Evolutionary conservation across 805 yeast genomes (phyloP), one percentile per base, ranked within the genome.

Genomic region (Blastobotrys parvus): DNA sequence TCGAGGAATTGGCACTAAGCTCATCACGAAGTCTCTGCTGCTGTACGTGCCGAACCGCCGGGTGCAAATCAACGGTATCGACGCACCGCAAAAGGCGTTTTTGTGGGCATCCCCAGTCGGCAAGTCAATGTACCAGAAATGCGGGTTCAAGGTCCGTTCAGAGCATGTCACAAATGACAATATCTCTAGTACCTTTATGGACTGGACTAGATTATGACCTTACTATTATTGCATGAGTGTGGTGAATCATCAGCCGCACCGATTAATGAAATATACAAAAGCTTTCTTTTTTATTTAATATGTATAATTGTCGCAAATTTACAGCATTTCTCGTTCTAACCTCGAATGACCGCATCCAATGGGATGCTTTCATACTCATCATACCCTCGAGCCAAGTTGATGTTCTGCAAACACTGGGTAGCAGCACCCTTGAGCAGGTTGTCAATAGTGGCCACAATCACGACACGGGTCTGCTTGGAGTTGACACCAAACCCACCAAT

Each of bases 351-450:
- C 19, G 39, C 45, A 30, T 64, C 67, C 39, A 65, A 45, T 39
- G 98, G 97, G 58, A 92, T 92, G 56, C 97, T 97, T 43, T 80
- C 96, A 59, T 83, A 90, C 68, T 92, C 98, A 39, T 84, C 90
- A 64, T 86, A 92, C 19, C 89, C 89, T 69, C 83, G 68, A 4
- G 86, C 83, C 64, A 92, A 71, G 65, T 92, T 92, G 63, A 94
- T 84, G 70, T 92, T 92, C 67, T 92, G 99, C 63, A 92, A 65
- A 68, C 97, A 90, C 68, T 92, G 99, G 15, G 99, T 92, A 37
- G 97, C 94, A 35, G 99, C 99, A 52, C 99, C 99, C 71, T 92
- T 92, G 60, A 92, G 74, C 59, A 92, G 71, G 64, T 92, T 92
- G 61, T 92, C 99, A 55, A 92, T 90, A 3, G 97, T 88, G 18